Percentiles rank a stretch among this genome's conserved stretches.
These are phyloP conservation scores for Kurtzmaniella quercitrusa DNA, from an alignment of 1,139 yeast genomes.

Conservation along the genomic window DNA sequence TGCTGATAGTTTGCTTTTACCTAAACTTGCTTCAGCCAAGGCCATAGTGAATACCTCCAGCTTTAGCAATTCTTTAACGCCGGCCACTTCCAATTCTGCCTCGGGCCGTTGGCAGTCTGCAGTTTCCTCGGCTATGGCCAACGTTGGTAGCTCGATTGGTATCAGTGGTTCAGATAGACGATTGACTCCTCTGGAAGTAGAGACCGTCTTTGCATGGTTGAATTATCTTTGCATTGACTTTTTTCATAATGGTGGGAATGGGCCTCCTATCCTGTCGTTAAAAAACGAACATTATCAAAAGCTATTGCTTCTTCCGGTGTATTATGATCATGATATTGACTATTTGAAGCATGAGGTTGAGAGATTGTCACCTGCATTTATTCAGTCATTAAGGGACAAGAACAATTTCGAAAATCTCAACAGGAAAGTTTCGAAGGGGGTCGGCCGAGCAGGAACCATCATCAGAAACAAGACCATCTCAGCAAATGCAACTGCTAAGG, in stretches of 20 bases:
- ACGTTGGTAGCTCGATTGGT: conserved; percentile 39
- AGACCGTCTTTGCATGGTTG: conserved; percentile 70
- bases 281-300: conserved; percentile 65
- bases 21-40: conserved; percentile 60
- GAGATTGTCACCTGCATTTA: conserved; percentile 49
- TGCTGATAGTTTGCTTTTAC: conserved; percentile 67
- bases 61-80: conserved; percentile 16
- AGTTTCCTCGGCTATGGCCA: conserved; percentile 47
- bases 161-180: conserved; percentile 51
- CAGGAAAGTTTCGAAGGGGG: conserved; percentile 10
- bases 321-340: conserved; percentile 53
- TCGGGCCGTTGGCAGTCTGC: conserved; percentile 44
- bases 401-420: conserved; percentile 24
- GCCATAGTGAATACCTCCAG: conserved; percentile 25
- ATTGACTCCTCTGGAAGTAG: conserved; percentile 58
- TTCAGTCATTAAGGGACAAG: conserved; percentile 44
- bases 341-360: conserved; percentile 59
- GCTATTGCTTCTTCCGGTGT: conserved; percentile 59
- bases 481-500: conserved; percentile 67
- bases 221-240: conserved; percentile 62
- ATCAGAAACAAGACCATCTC: conserved; percentile 63
- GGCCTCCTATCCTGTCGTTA: conserved; percentile 66
- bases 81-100: conserved; percentile 10
- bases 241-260: conserved; percentile 79
- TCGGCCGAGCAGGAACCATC: conserved; percentile 50